Evolutionary conservation across 768 basidiomycete species (phyloP).

Genomic region (Russula dissimulans): DNA sequence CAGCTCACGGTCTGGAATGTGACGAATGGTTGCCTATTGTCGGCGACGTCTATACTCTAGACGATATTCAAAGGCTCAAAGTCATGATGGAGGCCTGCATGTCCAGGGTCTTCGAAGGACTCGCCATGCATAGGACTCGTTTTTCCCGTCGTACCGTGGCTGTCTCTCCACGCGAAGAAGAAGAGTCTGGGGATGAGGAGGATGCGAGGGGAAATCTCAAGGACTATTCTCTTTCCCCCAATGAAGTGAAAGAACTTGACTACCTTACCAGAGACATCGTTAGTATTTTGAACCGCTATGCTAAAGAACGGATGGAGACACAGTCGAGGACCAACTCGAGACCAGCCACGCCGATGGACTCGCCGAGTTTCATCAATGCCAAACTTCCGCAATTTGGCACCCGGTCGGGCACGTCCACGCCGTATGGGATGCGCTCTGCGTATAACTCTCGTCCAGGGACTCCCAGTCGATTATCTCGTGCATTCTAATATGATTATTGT

Average conservation of each 20-base stretch:
- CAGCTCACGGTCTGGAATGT: slow-evolving; percentile 68
- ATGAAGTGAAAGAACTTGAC: slow-evolving; percentile 71
- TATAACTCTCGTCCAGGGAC: slow-evolving; percentile 55
- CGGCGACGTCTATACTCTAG: slow-evolving; percentile 62
- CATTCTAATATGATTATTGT: slow-evolving; percentile 21
- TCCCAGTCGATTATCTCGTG: slow-evolving; percentile 45
- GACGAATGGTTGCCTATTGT: slow-evolving; percentile 87
- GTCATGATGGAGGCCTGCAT: slow-evolving; percentile 71
- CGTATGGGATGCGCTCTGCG: slow-evolving; percentile 32
- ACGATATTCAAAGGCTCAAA: slow-evolving; percentile 79
- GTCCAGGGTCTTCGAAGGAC: slow-evolving; percentile 85
- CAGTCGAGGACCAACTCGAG: slow-evolving; percentile 56
- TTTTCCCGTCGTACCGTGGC: slow-evolving; percentile 26
- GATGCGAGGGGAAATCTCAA: slow-evolving; percentile 27
- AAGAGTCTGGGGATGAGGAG: slow-evolving; percentile 53
- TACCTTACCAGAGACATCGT: slow-evolving; percentile 67
- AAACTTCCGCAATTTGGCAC: slow-evolving; percentile 33
- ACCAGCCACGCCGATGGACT: slow-evolving; percentile 55
- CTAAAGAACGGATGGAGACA: slow-evolving; percentile 48
- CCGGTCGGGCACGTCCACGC: slow-evolving; percentile 53
- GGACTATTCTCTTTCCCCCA: slow-evolving; percentile 48
- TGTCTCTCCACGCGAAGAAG: slow-evolving; percentile 34
- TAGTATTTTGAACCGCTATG: slow-evolving; percentile 59
- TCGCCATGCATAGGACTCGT: slow-evolving; percentile 39
- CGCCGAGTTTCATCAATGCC: slow-evolving; percentile 34